Conservation (phyloP, 108 stramenopile genomes). For the Bacterosira constricta region DNA sequence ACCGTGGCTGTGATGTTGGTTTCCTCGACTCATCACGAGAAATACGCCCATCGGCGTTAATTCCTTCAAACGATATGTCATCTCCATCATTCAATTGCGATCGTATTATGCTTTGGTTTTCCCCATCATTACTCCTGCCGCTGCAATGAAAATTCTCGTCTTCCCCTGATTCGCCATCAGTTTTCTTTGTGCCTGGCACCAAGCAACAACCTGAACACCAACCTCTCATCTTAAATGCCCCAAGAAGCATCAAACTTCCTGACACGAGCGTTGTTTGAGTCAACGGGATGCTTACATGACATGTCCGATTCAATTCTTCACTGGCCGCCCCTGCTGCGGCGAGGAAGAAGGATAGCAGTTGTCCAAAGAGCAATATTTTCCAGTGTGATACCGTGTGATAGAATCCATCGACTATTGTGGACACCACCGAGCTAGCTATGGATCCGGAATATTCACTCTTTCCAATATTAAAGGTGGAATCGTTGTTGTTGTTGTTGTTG, state of each 20-base stretch:
- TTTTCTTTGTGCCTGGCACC: too few relatives aligned
- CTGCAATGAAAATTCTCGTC: too few relatives aligned
- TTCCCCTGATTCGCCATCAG: too few relatives aligned
- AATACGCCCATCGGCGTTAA: not conserved
- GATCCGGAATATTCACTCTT: conserved; percentile 24
- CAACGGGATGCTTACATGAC: conserved; percentile 57
- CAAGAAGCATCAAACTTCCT: conserved; percentile 52
- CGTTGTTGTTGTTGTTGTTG: too few relatives aligned
- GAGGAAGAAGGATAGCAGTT: conserved; percentile 22
- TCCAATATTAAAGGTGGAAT: too few relatives aligned
- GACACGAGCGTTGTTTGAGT: conserved; percentile 57
- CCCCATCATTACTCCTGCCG: conserved; percentile 16
- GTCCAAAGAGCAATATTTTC: conserved; percentile 44
- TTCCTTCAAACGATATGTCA: not conserved
- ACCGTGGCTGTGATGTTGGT: not conserved
- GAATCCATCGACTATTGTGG: conserved; percentile 40
- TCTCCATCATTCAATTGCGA: not conserved
- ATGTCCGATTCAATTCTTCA: conserved; percentile 44
- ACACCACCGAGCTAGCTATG: conserved; percentile 24
- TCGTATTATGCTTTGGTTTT: not conserved
- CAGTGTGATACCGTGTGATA: conserved; percentile 40
- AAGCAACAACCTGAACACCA: too few relatives aligned
- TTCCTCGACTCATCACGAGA: not conserved
- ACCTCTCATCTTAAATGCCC: too few relatives aligned
- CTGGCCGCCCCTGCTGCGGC: conserved; percentile 36